Percentiles rank a stretch among this genome's conserved stretches.
These are phyloP conservation scores for Anthracocystis setariae DNA, from an alignment of 1,284 basidiomycete genomes.

Conservation along the genomic window DNA sequence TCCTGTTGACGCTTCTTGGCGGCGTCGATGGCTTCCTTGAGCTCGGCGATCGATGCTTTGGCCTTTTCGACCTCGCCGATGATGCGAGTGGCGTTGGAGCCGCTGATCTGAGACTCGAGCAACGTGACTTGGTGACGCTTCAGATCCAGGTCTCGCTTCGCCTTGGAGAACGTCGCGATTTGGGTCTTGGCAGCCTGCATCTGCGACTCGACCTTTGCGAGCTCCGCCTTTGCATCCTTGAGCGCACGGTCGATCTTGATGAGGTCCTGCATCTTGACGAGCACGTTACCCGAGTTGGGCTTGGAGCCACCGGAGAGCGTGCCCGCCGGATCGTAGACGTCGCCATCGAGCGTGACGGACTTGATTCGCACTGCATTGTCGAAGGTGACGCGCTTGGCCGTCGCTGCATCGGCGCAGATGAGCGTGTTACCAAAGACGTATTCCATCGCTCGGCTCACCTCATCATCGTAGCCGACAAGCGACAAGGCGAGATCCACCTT, in stretches of 20 bases:
- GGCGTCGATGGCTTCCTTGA: constrained; percentile 75
- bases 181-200: constrained; percentile 73
- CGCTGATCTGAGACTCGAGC: constrained; percentile 84
- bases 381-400: constrained; percentile 91
- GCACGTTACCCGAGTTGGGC: constrained; percentile 77
- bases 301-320: constrained; percentile 91
- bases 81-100: constrained; percentile 85
- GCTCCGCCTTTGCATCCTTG: constrained; percentile 70
- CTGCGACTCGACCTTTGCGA: constrained; percentile 74
- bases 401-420: constrained; percentile 87
- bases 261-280: constrained; percentile 87
- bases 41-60: constrained; percentile 76
- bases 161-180: constrained; percentile 75
- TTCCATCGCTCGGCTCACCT: constrained; percentile 87
- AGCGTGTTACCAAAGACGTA: constrained; percentile 95
- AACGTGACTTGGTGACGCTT: constrained; percentile 86
- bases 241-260: constrained; percentile 75
- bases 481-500: constrained; percentile 87
- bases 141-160: constrained; percentile 82
- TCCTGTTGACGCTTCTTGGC: constrained; percentile 81
- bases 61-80: constrained; percentile 81
- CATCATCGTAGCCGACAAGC: constrained; percentile 84
- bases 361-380: constrained; percentile 77
- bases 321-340: constrained; percentile 95
- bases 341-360: constrained; percentile 92